Base-by-base conservation (phyloP, 129 eudicot genomes). In the Daucus carota region DNA sequence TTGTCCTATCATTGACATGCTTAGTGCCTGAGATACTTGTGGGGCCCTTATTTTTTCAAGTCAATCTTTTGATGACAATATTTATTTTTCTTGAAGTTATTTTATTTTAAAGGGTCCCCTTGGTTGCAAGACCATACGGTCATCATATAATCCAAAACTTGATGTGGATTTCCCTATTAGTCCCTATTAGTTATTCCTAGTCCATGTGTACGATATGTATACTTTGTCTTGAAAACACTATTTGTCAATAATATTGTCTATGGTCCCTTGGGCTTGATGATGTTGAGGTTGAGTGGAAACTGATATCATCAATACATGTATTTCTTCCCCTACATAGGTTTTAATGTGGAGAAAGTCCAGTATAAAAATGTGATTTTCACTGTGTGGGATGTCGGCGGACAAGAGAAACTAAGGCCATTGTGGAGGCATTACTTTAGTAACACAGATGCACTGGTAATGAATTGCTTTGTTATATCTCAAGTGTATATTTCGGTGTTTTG, bases 311-410 rank as follows among this genome's bases (percentile, higher is more conserved):
- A 73, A 70, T 41, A 28, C 4, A 32, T 46, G 1, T 9, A 40
- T 73, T 73, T 70, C 52, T 71, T 45, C 59, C 77, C 72, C n/a
- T 60, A 15, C 83, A 78, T 83, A 95, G 99, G 99, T 84, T 95
- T 95, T 83, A 95, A 95, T 82, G 99, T 95, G 74, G 99, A 95
- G 87, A 95, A 95, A 79, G 99, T 95, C 73, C 99, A 91, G 86
- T 93, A 93, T 73, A 93, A 93, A 85, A 93, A 93, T 86, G 98
- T 91, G 79, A 75, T 88, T 38, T 93, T 93, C 84, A 93, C 98
- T 20, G 98, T 93, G 63, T 93, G 98, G 98, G 98, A 93, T 89
- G 98, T 93, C 22, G 98, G 97, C 13, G 98, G 98, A 46, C 98
- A 93, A 87, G 97, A 93, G 83, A 91, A 93, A 80, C 81, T 93